Conservation (phyloP, 73 alveolate species). For the Blepharisma japonicum region DNA sequence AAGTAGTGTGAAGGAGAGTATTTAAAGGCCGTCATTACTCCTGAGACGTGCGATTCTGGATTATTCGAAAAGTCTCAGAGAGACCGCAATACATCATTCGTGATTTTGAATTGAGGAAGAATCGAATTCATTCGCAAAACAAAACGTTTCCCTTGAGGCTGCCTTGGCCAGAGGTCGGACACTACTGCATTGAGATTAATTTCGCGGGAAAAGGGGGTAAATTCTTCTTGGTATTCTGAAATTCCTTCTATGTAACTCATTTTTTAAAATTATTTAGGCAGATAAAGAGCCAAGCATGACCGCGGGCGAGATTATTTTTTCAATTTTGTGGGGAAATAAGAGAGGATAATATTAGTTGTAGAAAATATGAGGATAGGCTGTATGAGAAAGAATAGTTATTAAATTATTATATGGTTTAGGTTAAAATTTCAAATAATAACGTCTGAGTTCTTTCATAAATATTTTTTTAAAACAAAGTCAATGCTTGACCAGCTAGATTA, state of each 20-base stretch:
- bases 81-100: neutral
- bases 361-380: too few relatives aligned
- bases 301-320: too few relatives aligned
- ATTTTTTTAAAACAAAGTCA: too few relatives aligned
- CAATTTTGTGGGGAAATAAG: too few relatives aligned
- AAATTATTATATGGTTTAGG: too few relatives aligned
- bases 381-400: too few relatives aligned
- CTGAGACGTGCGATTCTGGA: neutral
- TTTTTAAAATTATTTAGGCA: neutral
- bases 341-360: too few relatives aligned
- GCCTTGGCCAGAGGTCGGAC: neutral
- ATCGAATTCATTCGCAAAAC: constrained; percentile 9
- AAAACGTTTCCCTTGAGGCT: neutral
- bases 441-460: too few relatives aligned
- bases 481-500: too few relatives aligned
- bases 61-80: neutral
- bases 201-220: neutral
- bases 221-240: neutral
- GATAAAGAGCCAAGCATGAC: too few relatives aligned
- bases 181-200: neutral
- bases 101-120: constrained; percentile 3
- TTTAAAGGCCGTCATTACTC: neutral
- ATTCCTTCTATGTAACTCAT: neutral
- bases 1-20: neutral
- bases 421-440: too few relatives aligned